phyloP scores from a whole-genome alignment of 371 early-diverging fungal genomes.

The Catenaria anguillulae region DNA sequence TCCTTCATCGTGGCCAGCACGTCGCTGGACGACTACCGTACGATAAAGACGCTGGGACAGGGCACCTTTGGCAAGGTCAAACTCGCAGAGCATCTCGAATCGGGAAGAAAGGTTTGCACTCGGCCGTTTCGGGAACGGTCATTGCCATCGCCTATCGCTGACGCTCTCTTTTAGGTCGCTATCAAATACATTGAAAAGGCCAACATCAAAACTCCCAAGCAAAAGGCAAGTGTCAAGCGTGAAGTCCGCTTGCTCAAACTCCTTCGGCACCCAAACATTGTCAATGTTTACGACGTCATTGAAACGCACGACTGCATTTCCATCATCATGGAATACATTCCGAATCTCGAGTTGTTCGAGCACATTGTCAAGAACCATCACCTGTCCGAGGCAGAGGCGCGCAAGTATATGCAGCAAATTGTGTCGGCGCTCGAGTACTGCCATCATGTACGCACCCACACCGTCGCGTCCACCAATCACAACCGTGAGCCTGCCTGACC shows the following conservation, averaged over 20 bases:
- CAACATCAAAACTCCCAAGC: constrained; percentile 36
- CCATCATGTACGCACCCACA: constrained; percentile 22
- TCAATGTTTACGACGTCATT: constrained; percentile 38
- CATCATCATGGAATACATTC: constrained; percentile 47
- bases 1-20: not conserved
- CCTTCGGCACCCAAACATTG: constrained; percentile 48
- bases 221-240: constrained; percentile 39
- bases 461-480: too few species aligned
- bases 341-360: constrained; percentile 40
- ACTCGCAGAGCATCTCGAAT: constrained; percentile 40
- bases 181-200: constrained; percentile 36
- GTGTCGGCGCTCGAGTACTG: constrained; percentile 67
- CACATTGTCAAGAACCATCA: constrained; percentile 25
- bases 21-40: constrained; percentile 13
- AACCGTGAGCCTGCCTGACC: not conserved
- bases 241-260: constrained; percentile 40
- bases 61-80: constrained; percentile 79
- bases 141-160: not conserved
- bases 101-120: constrained; percentile 25
- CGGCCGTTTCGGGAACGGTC: not conserved
- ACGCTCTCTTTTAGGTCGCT: constrained; percentile 20
- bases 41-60: constrained; percentile 49
- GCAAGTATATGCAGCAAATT: constrained; percentile 47
- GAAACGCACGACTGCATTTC: constrained; percentile 36
- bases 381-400: constrained; percentile 29